Evolutionary conservation across 2,329 filamentous ascomycete species (phyloP).

Genomic region (Fusarium nelsonii): DNA sequence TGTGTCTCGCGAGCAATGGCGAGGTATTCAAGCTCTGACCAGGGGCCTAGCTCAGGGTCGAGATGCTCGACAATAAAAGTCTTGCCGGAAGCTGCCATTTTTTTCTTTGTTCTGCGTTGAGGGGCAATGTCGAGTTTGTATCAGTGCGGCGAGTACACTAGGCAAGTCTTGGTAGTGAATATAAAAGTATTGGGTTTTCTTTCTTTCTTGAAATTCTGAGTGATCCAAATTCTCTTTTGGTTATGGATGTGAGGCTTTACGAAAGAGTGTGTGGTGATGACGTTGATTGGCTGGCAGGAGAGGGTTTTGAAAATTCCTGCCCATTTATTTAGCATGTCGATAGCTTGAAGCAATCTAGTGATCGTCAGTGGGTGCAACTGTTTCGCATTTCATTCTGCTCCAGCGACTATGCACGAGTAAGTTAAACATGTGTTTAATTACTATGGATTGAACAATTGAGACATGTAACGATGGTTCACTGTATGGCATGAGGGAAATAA

Average conservation of each 20-base stretch:
- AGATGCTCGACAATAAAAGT: conserved; percentile 97
- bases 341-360: conserved; percentile 31
- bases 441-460: not conserved
- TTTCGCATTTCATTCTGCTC: conserved; percentile 6
- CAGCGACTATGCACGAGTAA: not conserved
- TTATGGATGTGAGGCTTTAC: conserved; percentile 11
- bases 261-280: conserved; percentile 26
- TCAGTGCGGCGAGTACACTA: conserved; percentile 22
- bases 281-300: conserved; percentile 28
- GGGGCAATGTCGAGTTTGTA: conserved; percentile 15
- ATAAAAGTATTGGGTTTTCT: conserved; percentile 4
- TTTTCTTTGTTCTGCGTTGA: conserved; percentile 33
- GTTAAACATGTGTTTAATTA: not conserved
- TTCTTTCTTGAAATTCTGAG: conserved; percentile 5
- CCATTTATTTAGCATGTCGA: conserved; percentile 7
- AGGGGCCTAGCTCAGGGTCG: conserved; percentile 91
- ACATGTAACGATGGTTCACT: not conserved
- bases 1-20: conserved; percentile 87
- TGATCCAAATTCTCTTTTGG: conserved; percentile 8
- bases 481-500: not conserved
- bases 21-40: conserved; percentile 94
- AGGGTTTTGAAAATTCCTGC: conserved; percentile 40
- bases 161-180: conserved; percentile 19
- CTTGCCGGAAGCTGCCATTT: conserved; percentile 63
- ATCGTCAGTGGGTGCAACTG: conserved; percentile 28